Evolutionary conservation across 2,329 filamentous ascomycete genomes (phyloP).

Genomic region (Blastomyces percursus): DNA sequence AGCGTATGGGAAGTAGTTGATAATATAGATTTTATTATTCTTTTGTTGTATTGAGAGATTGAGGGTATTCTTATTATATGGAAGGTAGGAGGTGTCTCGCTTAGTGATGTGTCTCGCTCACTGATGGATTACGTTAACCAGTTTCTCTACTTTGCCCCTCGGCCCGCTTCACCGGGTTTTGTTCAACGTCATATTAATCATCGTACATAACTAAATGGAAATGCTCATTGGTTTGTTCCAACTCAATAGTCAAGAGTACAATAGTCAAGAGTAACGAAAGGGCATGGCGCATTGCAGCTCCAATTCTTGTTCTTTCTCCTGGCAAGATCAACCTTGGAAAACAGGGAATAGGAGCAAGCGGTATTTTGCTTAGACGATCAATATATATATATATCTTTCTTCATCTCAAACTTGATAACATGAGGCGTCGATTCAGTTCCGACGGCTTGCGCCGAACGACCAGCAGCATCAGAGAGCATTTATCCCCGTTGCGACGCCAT

Average conservation of each 20-base stretch:
- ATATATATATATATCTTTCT: no score
- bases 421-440: not conserved
- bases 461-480: not conserved
- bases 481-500: not conserved
- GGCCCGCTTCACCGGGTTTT: not conserved
- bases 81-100: no score
- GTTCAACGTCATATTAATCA: conserved; percentile 3
- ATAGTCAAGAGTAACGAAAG: not conserved
- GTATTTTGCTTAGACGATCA: not conserved
- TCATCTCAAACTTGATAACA: not conserved
- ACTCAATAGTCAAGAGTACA: not conserved
- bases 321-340: not conserved
- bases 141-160: not conserved
- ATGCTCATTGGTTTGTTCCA: not conserved
- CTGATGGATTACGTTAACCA: no score
- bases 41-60: no score
- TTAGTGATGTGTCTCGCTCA: no score
- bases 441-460: not conserved
- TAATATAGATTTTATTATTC: no score
- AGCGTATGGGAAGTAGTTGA: no score
- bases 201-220: not conserved
- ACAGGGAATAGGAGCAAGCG: not conserved
- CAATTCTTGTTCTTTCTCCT: not conserved
- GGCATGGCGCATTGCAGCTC: not conserved
- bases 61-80: no score